Percentiles rank a stretch among this genome's conserved stretches.
These are phyloP conservation scores for Haplosporangium gracile DNA, from an alignment of 192 early-diverging fungal species.

Conservation along the genomic window DNA sequence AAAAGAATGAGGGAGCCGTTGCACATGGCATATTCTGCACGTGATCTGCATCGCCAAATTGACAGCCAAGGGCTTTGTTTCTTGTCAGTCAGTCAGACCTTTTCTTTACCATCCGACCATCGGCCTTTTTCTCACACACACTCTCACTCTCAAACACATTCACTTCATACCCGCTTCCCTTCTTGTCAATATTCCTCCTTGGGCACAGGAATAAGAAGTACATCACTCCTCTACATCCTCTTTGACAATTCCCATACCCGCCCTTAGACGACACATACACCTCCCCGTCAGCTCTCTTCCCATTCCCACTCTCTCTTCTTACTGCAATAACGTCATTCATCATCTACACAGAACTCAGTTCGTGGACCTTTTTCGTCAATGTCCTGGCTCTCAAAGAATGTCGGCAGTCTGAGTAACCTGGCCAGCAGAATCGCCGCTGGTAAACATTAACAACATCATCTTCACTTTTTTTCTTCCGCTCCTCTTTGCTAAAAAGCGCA, in stretches of 20 bases:
- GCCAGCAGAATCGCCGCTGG: constrained; percentile 54
- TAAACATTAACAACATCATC: not conserved
- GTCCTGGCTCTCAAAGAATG: constrained; percentile 57
- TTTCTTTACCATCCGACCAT: constrained; percentile 6
- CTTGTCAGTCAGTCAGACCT: not conserved
- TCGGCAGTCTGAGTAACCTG: constrained; percentile 51
- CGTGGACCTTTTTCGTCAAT: constrained; percentile 19
- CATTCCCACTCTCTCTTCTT: not conserved
- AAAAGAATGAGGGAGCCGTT: too few species aligned
- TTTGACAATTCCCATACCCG: not conserved
- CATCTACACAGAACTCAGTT: not conserved
- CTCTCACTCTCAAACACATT: not conserved
- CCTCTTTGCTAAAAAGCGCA: not conserved
- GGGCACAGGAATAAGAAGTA: not conserved
- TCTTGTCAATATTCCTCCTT: not conserved
- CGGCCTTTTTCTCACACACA: not conserved
- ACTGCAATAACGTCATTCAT: not conserved
- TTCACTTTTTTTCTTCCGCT: too few species aligned
- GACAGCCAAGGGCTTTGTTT: not conserved
- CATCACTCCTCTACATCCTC: not conserved
- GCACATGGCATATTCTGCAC: not conserved
- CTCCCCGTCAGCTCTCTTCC: too few species aligned
- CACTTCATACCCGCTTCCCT: not conserved
- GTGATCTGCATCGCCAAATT: not conserved
- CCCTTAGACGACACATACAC: not conserved